Conservation (phyloP, 805 yeast species). For the Zygosaccharomyces siamensis region DNA sequence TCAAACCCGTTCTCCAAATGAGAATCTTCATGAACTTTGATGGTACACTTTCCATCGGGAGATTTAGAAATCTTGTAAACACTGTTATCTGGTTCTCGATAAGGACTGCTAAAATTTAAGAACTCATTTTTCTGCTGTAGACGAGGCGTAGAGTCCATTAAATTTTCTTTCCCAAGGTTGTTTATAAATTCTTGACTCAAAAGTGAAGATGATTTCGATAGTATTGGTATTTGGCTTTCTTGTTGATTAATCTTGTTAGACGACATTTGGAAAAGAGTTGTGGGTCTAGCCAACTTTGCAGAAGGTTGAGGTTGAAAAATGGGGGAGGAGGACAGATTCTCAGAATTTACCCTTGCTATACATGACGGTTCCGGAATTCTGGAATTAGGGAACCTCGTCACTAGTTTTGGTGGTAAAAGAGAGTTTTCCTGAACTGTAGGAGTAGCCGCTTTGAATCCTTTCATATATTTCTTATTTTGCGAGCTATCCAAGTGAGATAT, state of each 20-base stretch:
- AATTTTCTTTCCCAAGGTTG: conserved; percentile 11
- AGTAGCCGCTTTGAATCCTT: conserved; percentile 16
- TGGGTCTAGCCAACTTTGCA: conserved; percentile 18
- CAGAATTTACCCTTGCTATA: conserved; percentile 13
- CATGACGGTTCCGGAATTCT: conserved; percentile 16
- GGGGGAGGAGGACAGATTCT: conserved; percentile 15
- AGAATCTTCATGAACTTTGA: conserved; percentile 23
- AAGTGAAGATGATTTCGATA: conserved; percentile 12
- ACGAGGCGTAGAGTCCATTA: conserved; percentile 13
- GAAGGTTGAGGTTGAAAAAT: conserved; percentile 6
- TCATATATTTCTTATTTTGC: conserved; percentile 9
- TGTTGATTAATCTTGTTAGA: conserved; percentile 18
- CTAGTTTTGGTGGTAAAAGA: conserved; percentile 17
- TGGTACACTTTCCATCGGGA: conserved; percentile 31
- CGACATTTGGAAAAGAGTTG: conserved; percentile 25
- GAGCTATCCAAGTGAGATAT: conserved; percentile 2
- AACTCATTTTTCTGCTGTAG: conserved; percentile 4
- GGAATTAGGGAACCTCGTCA: conserved; percentile 12
- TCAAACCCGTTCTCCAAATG: conserved; percentile 21
- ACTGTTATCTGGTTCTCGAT: conserved; percentile 29
- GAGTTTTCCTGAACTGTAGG: conserved; percentile 13
- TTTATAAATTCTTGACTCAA: neutral
- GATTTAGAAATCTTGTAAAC: conserved; percentile 30
- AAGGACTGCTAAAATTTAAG: conserved; percentile 24
- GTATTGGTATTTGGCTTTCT: conserved; percentile 20